These are phyloP conservation scores for Pelargonium cotyledonis DNA, from an alignment of 441 rosid species.

Conservation along the genomic window DNA sequence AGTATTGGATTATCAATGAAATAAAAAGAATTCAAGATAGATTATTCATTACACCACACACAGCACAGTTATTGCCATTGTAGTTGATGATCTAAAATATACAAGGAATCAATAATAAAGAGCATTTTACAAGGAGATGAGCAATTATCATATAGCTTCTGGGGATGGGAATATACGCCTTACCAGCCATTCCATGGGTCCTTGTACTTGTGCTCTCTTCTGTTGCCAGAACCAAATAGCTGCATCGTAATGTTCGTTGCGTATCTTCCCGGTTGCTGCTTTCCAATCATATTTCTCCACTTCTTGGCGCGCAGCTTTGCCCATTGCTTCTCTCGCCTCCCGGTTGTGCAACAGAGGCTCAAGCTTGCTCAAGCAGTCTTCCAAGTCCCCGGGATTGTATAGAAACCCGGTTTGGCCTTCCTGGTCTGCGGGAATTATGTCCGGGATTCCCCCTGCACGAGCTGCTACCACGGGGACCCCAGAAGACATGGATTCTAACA, in stretches of 20 bases:
- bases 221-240: conserved; percentile 98
- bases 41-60: too few relatives aligned
- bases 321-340: conserved; percentile 63
- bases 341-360: conserved; percentile 42
- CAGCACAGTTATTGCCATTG: too few relatives aligned
- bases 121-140: too few relatives aligned
- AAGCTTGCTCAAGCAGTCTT: conserved; percentile 76
- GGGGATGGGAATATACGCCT: conserved; percentile 62
- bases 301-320: conserved; percentile 78
- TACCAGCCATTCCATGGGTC: conserved; percentile 73
- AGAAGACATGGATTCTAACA: conserved; percentile 94
- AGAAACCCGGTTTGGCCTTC: conserved; percentile 80
- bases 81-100: too few relatives aligned
- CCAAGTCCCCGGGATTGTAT: conserved; percentile 72
- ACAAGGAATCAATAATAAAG: too few relatives aligned
- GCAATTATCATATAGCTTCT: conserved; percentile 26
- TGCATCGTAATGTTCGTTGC: conserved; percentile 84
- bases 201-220: conserved; percentile 60
- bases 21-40: too few relatives aligned
- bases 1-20: too few relatives aligned
- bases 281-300: conserved; percentile 88
- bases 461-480: conserved; percentile 87
- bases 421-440: conserved; percentile 82
- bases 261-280: conserved; percentile 79
- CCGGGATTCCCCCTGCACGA: conserved; percentile 92